Evolutionary conservation across 1,284 basidiomycete species (phyloP), one percentile per base, ranked within the genome.

Genomic region (Melanopsichium pennsylvanicum): DNA sequence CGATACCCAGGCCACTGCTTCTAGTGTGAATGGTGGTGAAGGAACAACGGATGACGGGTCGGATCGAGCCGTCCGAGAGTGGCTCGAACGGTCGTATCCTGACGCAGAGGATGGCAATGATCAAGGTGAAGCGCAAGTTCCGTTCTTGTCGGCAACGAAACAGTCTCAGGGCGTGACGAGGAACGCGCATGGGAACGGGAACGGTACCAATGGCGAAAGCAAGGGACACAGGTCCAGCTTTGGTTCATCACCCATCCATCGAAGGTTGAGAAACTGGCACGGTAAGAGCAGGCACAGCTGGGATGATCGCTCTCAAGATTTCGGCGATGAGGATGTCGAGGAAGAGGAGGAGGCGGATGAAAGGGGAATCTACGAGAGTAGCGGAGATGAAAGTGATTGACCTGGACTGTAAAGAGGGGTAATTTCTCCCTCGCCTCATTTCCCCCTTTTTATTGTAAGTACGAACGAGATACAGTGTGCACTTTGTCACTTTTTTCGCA

Each of bases 261-360:
- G 58, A 0, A 47, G 62, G 25, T 18, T 66, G 19, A 26, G 62
- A 11, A 50, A 37, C 5, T 49, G 45, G 46, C 56, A 56, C 34
- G 57, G 42, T 7, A 38, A 56, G 19, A 50, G 54, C 27, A 49
- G 52, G 16, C 25, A 63, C 34, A 45, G 74, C 58, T 64, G 67
- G 23, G 80, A 83, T 37, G 83, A 69, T 25, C 36, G 66, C 7
- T 51, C 55, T 38, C 54, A 82, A n/a, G 76, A 55, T 23, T 74
- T 72, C 22, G 84, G 83, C 46, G 82, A 81, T 5, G 81, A 50
- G 25, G 48, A 80, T 66, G 83, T 83, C 55, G 81, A 81, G 13
- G 78, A 73, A 19, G 18, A n/a, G 15, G 21, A 21, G 3, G 8
- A 7, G 8, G 45, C 25, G 26, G 38, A 52, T 15, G 60, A 57